Evolutionary conservation across 768 basidiomycete genomes (phyloP).

Genomic region (Naematelia encephala): DNA sequence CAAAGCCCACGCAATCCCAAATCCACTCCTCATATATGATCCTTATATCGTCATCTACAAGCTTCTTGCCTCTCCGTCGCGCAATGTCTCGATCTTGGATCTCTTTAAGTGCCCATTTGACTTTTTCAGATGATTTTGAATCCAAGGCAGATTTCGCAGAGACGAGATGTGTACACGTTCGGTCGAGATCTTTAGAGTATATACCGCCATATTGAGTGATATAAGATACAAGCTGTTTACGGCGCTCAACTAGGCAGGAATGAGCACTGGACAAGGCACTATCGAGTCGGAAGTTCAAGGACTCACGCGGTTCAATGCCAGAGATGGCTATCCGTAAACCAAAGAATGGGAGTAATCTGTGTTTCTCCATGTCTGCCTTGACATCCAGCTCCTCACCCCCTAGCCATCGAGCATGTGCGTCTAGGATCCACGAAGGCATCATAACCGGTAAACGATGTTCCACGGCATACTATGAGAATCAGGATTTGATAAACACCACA

Average conservation of each 20-base stretch:
- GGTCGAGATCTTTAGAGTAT: slow-evolving; percentile 72
- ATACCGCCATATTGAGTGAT: slow-evolving; percentile 63
- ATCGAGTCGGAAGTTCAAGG: not conserved
- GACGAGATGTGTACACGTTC: slow-evolving; percentile 79
- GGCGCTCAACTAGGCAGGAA: slow-evolving; percentile 53
- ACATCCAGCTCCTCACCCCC: slow-evolving; percentile 74
- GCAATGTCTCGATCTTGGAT: slow-evolving; percentile 20
- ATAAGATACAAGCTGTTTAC: slow-evolving; percentile 64
- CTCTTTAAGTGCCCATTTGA: slow-evolving; percentile 53
- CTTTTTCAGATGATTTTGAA: slow-evolving; percentile 60
- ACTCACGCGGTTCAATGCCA: slow-evolving; percentile 62
- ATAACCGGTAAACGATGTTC: slow-evolving; percentile 77
- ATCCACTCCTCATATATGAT: slow-evolving; percentile 95
- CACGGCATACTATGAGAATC: slow-evolving; percentile 66
- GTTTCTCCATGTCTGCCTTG: slow-evolving; percentile 57
- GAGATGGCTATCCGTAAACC: slow-evolving; percentile 69
- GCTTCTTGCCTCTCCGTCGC: slow-evolving; percentile 51
- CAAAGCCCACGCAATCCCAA: slow-evolving; percentile 81
- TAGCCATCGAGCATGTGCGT: slow-evolving; percentile 70
- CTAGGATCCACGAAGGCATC: slow-evolving; percentile 70
- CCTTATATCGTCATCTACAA: slow-evolving; percentile 59
- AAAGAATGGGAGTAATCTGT: slow-evolving; percentile 71
- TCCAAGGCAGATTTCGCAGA: slow-evolving; percentile 59
- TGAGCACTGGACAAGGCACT: not conserved
- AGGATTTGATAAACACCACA: not conserved